These are phyloP conservation scores for Trichomonascaceae sp. DNA, from an alignment of 1,139 yeast species.

Conservation along the genomic window DNA sequence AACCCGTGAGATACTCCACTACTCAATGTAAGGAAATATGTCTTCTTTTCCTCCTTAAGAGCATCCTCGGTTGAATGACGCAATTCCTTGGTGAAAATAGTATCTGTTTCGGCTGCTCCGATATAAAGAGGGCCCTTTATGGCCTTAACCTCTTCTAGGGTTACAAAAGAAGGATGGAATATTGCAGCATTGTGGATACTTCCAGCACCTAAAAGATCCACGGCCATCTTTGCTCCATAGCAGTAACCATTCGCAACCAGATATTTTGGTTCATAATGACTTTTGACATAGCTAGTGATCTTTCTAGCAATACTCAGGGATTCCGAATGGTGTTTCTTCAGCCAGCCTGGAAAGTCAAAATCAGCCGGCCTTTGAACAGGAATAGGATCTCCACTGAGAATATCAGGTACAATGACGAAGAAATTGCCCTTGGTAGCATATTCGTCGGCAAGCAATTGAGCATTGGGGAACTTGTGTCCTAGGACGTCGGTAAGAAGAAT, in stretches of 20 bases:
- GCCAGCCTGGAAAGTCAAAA: slow-evolving; percentile 45
- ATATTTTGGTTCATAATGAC: slow-evolving; percentile 44
- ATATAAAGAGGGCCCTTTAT: slow-evolving; percentile 58
- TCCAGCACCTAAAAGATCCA: slow-evolving; percentile 46
- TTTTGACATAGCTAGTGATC: slow-evolving; percentile 41
- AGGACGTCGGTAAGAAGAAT: slow-evolving; percentile 63
- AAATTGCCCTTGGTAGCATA: slow-evolving; percentile 52
- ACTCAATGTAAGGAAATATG: slow-evolving; percentile 55
- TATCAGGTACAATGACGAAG: slow-evolving; percentile 67
- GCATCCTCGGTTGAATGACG: slow-evolving; percentile 56
- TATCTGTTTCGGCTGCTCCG: slow-evolving; percentile 66
- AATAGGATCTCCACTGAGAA: slow-evolving; percentile 51
- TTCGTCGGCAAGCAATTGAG: slow-evolving; percentile 60
- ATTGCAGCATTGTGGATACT: slow-evolving; percentile 56
- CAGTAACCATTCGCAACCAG: slow-evolving; percentile 71
- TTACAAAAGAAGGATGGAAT: slow-evolving; percentile 78
- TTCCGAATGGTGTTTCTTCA: slow-evolving; percentile 42
- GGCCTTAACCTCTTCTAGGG: slow-evolving; percentile 55
- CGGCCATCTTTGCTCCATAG: slow-evolving; percentile 68
- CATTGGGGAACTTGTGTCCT: slow-evolving; percentile 56
- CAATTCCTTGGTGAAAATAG: slow-evolving; percentile 53
- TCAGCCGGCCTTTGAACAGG: slow-evolving; percentile 27
- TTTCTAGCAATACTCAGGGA: slow-evolving; percentile 40
- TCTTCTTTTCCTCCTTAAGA: slow-evolving; percentile 43
- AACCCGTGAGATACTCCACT: slow-evolving; percentile 67